Base-by-base conservation (phyloP, 164 flowering plant genomes). In the Stephania cephalantha region DNA sequence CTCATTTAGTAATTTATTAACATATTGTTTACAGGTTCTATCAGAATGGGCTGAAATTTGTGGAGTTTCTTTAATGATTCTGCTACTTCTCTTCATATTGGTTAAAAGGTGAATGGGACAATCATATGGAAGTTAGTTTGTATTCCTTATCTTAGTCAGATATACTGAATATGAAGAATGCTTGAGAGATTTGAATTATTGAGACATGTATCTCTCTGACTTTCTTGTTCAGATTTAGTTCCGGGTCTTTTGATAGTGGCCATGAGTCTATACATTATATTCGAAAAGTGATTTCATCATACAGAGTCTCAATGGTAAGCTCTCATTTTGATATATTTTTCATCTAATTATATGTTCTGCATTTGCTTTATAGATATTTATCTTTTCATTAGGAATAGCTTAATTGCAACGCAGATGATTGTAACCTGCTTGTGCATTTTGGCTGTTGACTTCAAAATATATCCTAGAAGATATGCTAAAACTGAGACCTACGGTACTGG, bases 401-500 rank as follows among this genome's bases (percentile, higher is more conserved):
- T 64, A 66, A 42, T 50, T 72, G 42, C 68, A 7, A 52, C 82
- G 85, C 89, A 95, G 97, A 90, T 91, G 95, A 76, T 90, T 75
- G 74, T 86, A 30, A 93, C 98, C 73, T 89, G 93, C 87, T 75
- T 93, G 74, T 90, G 91, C 83, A 93, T 95, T 80, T 83, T 95
- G 85, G 95, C 94, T 84, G 98, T 95, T 78, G 98, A 95, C 82
- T 95, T 91, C 86, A 84, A 81, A 80, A 87, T 93, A 82, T 95
- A 84, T 83, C 98, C 98, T 61, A 86, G 97, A 87, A 85, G 91
- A 83, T 90, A 87, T 84, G 98, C 97, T 29, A 95, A 95, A 84
- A 88, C 97, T 55, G 98, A 95, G 89, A 89, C 94, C 68, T 93
- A 88, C 76, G 98, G 98, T 76, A 85, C 89, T 81, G 80, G 97